Evolutionary conservation across 148 eudicot genomes (phyloP).

Genomic region (Drosera capensis): DNA sequence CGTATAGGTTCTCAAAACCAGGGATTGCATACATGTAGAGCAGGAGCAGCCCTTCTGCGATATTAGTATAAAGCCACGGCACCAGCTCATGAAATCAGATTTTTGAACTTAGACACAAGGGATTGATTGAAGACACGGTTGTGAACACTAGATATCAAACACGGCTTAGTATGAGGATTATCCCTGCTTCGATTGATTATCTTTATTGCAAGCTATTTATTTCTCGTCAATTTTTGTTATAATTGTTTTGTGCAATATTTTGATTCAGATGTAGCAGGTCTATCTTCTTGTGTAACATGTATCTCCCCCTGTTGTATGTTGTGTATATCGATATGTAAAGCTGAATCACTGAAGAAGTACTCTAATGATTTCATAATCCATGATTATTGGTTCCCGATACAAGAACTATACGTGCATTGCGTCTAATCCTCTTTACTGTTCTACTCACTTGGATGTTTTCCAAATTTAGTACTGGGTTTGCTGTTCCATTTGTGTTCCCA

Average conservation of each 20-base stretch:
- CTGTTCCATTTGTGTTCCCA: no score
- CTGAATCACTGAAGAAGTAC: no score
- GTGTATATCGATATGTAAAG: background rate
- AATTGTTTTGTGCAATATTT: background rate
- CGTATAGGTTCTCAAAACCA: conserved; percentile 88
- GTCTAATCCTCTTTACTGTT: no score
- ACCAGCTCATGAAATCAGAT: conserved; percentile 62
- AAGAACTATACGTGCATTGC: no score
- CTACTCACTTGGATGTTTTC: no score
- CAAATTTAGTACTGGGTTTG: no score
- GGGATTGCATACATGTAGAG: conserved; percentile 73
- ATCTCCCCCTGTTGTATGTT: background rate
- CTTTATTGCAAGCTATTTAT: background rate
- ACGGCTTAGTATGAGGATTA: background rate
- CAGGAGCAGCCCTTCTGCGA: conserved; percentile 41
- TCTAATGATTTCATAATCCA: no score
- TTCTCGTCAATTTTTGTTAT: background rate
- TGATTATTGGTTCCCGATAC: no score
- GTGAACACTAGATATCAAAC: no score
- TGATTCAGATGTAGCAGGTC: background rate
- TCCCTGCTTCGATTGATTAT: background rate
- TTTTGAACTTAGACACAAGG: conserved; percentile 20
- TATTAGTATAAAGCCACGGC: conserved; percentile 54
- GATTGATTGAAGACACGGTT: background rate
- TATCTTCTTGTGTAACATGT: background rate